Evolutionary conservation across 768 basidiomycete genomes (phyloP).

Genomic region (Kwoniella pini): DNA sequence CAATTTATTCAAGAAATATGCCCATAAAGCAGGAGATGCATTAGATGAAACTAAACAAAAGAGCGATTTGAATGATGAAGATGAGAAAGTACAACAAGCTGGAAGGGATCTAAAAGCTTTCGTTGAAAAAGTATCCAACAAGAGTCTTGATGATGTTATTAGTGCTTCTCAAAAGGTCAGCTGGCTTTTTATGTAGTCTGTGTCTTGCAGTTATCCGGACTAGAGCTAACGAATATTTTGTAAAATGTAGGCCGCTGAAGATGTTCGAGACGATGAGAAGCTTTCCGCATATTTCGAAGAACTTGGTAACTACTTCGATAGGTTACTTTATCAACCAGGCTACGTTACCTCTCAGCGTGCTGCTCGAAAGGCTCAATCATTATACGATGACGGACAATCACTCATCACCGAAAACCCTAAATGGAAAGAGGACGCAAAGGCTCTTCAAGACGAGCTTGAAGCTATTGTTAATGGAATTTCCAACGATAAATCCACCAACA

Average conservation of each 20-base stretch:
- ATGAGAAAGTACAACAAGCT: constrained; percentile 55
- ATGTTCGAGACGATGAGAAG: constrained; percentile 54
- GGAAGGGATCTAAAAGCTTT: constrained; percentile 53
- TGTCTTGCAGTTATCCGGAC: too few relatives aligned
- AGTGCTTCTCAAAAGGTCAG: constrained; percentile 39
- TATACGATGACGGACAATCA: constrained; percentile 56
- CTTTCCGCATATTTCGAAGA: constrained; percentile 54
- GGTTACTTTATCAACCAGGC: constrained; percentile 54
- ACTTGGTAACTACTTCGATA: constrained; percentile 51
- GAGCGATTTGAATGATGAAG: constrained; percentile 47
- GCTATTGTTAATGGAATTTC: constrained; percentile 48
- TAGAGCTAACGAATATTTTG: too few relatives aligned
- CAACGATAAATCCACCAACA: constrained; percentile 52
- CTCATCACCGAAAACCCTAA: constrained; percentile 52
- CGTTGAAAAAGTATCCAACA: constrained; percentile 55
- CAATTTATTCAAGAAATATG: constrained; percentile 56
- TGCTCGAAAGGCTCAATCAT: constrained; percentile 51
- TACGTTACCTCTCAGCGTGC: constrained; percentile 55
- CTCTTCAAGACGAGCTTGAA: constrained; percentile 53
- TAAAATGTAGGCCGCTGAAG: constrained; percentile 47
- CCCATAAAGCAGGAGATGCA: constrained; percentile 50
- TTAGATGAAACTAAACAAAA: constrained; percentile 50
- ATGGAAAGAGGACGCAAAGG: constrained; percentile 51
- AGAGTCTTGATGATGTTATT: constrained; percentile 53
- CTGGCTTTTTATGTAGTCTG: neutral